Percentiles rank a stretch among this genome's conserved stretches.
Evolutionary conservation across 1,139 yeast species (phyloP).

Genomic region (Suhomyces bokatorum): DNA sequence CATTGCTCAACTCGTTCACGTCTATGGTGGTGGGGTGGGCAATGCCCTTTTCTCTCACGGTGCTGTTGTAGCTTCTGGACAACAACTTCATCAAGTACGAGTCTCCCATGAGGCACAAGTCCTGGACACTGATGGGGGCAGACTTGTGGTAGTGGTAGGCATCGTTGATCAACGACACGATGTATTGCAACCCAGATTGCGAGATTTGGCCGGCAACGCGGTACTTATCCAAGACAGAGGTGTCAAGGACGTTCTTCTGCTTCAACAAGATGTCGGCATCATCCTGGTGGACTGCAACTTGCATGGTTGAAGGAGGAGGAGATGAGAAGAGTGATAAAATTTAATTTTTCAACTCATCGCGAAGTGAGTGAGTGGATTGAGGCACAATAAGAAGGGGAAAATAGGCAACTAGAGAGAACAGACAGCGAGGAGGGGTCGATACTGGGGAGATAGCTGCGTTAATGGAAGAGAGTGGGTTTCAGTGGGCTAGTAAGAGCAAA

Average conservation of each 20-base stretch:
- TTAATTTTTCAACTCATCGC: slow-evolving; percentile 12
- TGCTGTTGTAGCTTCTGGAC: slow-evolving; percentile 51
- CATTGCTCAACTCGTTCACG: slow-evolving; percentile 71
- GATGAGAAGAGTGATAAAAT: slow-evolving; percentile 5
- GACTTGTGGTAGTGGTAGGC: slow-evolving; percentile 59
- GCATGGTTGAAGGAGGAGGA: slow-evolving; percentile 36
- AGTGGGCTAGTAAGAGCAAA: too few species aligned
- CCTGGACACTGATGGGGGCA: slow-evolving; percentile 57
- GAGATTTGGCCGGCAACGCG: slow-evolving; percentile 87
- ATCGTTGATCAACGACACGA: slow-evolving; percentile 66
- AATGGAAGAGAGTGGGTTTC: too few species aligned
- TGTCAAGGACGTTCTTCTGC: slow-evolving; percentile 68
- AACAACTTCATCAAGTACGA: slow-evolving; percentile 62
- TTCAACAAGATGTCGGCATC: slow-evolving; percentile 74
- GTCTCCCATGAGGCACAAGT: slow-evolving; percentile 81
- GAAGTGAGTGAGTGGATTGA: slow-evolving; percentile 6
- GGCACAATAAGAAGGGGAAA: background rate
- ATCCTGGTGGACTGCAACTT: slow-evolving; percentile 64
- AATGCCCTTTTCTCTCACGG: slow-evolving; percentile 79
- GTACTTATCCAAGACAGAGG: slow-evolving; percentile 71
- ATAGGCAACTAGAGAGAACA: background rate
- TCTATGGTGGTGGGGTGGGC: slow-evolving; percentile 89
- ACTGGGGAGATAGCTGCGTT: background rate
- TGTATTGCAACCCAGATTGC: slow-evolving; percentile 78
- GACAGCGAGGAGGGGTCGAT: background rate